Conservation (phyloP, 208 protist genomes). For the Tetramitus jugosus region DNA sequence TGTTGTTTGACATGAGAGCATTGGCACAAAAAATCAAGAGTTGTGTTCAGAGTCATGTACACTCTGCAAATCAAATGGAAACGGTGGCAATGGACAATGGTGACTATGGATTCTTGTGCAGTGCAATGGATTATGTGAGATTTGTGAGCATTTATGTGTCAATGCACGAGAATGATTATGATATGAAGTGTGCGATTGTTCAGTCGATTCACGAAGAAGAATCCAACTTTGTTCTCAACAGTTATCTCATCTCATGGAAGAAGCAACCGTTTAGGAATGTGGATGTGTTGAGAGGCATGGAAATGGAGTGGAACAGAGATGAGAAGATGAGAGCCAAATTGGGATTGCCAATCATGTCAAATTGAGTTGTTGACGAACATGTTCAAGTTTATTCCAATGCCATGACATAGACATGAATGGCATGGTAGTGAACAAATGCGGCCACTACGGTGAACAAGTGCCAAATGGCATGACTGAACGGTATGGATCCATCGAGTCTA, state of each 20-base stretch:
- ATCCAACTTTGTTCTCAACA: not conserved
- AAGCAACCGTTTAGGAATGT: not conserved
- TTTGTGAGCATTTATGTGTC: not conserved
- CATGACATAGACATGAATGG: too few species aligned
- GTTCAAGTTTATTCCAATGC: too few species aligned
- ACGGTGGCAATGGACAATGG: too few species aligned
- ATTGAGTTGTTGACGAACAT: not conserved
- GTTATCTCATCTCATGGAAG: constrained; percentile 1
- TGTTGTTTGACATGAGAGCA: too few species aligned
- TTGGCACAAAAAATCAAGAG: too few species aligned
- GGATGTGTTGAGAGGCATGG: not conserved
- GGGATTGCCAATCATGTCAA: not conserved
- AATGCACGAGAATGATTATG: constrained; percentile 17
- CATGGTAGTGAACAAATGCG: too few species aligned
- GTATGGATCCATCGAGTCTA: too few species aligned
- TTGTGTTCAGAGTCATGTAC: too few species aligned
- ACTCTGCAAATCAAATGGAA: too few species aligned
- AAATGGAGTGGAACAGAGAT: not conserved
- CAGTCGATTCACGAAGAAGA: not conserved
- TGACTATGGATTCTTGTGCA: not conserved
- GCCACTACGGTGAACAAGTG: too few species aligned
- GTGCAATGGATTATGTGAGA: not conserved
- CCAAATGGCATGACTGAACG: too few species aligned
- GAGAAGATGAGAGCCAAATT: not conserved
- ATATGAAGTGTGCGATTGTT: not conserved